phyloP scores from a whole-genome alignment of 371 early-diverging fungal genomes.

The Blakeslea trispora region DNA sequence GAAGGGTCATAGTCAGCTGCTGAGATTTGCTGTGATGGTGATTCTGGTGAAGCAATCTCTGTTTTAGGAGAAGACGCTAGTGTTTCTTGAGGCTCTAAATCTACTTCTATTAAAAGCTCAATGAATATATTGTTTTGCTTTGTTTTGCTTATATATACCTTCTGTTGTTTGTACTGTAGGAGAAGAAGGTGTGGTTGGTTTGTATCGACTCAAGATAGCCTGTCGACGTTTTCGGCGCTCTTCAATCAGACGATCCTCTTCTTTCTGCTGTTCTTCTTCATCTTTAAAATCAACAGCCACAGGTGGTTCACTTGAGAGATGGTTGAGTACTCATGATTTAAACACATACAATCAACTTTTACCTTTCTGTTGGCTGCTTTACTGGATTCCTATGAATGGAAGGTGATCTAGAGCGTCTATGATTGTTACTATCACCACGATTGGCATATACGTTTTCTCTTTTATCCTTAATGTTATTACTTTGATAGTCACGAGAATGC shows the following conservation, averaged over 20 bases:
- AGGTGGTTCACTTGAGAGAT: not conserved
- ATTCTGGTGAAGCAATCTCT: constrained; percentile 25
- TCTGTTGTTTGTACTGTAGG: constrained; percentile 19
- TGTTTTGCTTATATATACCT: no score
- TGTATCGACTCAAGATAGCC: constrained; percentile 69
- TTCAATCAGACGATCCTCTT: constrained; percentile 76
- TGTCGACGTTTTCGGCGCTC: constrained; percentile 73
- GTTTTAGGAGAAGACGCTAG: not conserved
- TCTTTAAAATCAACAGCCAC: constrained; percentile 47
- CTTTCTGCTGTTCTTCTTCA: constrained; percentile 54
- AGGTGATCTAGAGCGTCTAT: constrained; percentile 24
- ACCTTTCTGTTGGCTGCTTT: not conserved
- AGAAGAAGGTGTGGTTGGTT: constrained; percentile 31
- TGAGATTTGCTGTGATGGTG: constrained; percentile 51
- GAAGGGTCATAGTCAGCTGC: constrained; percentile 81
- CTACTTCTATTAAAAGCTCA: no score
- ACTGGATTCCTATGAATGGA: not conserved
- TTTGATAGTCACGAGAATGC: constrained; percentile 26
- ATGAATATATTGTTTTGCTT: no score
- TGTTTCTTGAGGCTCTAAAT: constrained; percentile 15
- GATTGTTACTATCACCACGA: constrained; percentile 15
- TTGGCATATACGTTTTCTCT: constrained; percentile 18
- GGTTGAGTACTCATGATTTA: not conserved
- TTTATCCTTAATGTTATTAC: constrained; percentile 18
- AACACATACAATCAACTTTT: no score